Conservation (phyloP, 2,329 filamentous ascomycete genomes). For the Graphiopsis chlorocephala region DNA sequence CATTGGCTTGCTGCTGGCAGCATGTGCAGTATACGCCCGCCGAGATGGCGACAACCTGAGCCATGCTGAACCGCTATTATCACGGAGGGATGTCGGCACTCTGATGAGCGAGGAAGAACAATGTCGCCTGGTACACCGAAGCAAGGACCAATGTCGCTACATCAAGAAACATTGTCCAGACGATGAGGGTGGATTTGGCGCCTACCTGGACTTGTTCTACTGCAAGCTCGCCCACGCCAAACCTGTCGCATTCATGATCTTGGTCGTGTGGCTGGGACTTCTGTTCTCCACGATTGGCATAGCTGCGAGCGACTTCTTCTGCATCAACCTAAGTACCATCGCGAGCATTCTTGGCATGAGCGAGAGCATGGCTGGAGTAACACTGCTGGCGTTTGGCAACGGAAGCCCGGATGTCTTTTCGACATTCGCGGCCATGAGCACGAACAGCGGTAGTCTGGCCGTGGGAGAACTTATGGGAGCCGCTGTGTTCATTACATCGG, state of each 20-base stretch:
- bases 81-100: not conserved
- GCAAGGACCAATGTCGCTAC: constrained; percentile 80
- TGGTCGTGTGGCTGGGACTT: constrained; percentile 79
- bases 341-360: constrained; percentile 85
- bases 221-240: constrained; percentile 68
- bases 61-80: not conserved
- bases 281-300: constrained; percentile 97
- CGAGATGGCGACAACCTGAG: not conserved
- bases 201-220: constrained; percentile 89
- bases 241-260: constrained; percentile 72
- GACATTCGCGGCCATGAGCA: constrained; percentile 96
- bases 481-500: constrained; percentile 91
- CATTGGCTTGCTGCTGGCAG: constrained; percentile 24
- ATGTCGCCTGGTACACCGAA: constrained; percentile 75
- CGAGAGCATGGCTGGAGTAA: constrained; percentile 93
- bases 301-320: constrained; percentile 97
- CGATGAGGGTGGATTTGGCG: constrained; percentile 84
- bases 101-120: constrained; percentile 44
- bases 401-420: constrained; percentile 98
- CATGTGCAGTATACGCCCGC: constrained; percentile 8
- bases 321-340: constrained; percentile 92
- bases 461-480: constrained; percentile 93
- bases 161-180: constrained; percentile 78
- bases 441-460: constrained; percentile 93
- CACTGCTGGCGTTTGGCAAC: constrained; percentile 94